phyloP scores from a whole-genome alignment of 495 filamentous ascomycete genomes.

The Aspergillus egyptiacus region DNA sequence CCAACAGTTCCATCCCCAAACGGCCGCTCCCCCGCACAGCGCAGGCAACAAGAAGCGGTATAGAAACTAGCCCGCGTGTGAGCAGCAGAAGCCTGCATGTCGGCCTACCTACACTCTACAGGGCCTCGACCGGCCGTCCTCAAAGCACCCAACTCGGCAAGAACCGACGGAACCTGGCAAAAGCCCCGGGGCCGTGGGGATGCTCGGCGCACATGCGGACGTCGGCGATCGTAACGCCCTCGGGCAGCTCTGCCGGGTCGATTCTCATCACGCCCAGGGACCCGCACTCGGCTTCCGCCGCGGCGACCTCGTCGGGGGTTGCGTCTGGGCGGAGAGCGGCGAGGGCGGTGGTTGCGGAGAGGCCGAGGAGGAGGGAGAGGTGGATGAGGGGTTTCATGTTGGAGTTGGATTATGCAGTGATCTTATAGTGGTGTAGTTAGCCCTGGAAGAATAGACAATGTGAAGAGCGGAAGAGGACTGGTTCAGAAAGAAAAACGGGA shows the following conservation, averaged over 20 bases:
- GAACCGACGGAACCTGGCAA: slow-evolving; percentile 17
- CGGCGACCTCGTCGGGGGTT: slow-evolving; percentile 20
- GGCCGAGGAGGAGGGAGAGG: slow-evolving; percentile 16
- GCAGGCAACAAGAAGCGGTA: slow-evolving; percentile 1
- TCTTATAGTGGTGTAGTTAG: slow-evolving; percentile 16
- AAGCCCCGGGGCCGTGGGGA: slow-evolving; percentile 15
- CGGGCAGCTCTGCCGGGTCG: slow-evolving; percentile 19
- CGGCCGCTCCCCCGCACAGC: slow-evolving; percentile 1
- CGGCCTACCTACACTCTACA: not conserved
- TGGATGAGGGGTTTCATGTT: slow-evolving; percentile 20
- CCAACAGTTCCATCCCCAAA: slow-evolving; percentile 3
- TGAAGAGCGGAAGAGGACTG: slow-evolving; percentile 10
- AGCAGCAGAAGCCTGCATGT: slow-evolving; percentile 2
- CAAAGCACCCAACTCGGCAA: slow-evolving; percentile 19
- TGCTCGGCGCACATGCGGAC: slow-evolving; percentile 22
- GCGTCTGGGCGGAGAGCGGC: slow-evolving; percentile 18
- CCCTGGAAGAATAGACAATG: slow-evolving; percentile 6
- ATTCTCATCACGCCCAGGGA: slow-evolving; percentile 19
- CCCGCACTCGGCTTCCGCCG: slow-evolving; percentile 18
- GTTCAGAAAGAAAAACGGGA: slow-evolving; percentile 13
- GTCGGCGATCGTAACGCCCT: slow-evolving; percentile 15
- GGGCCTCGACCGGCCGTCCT: slow-evolving; percentile 3
- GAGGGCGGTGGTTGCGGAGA: slow-evolving; percentile 18
- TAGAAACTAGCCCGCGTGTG: not conserved
- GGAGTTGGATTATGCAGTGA: slow-evolving; percentile 11